Percentiles rank a stretch among this genome's conserved stretches.
Evolutionary conservation across 1,284 basidiomycete genomes (phyloP).

Genomic region (Polyporus tsugae): DNA sequence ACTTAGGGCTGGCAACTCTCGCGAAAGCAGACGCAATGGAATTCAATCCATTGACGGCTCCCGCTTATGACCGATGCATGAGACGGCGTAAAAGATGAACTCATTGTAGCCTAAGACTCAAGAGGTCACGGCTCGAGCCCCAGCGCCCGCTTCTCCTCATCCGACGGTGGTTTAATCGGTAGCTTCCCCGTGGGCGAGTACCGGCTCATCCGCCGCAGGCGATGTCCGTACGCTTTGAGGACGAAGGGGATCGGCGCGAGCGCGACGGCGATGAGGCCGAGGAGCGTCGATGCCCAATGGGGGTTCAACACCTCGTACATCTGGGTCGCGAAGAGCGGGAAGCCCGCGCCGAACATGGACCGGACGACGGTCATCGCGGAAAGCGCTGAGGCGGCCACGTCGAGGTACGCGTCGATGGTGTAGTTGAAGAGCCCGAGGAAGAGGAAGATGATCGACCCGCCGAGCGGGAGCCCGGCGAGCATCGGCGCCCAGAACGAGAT

Average conservation of each 20-base stretch:
- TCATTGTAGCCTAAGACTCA: neutral
- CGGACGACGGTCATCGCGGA: slow-evolving; percentile 47
- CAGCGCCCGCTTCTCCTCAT: slow-evolving; percentile 5
- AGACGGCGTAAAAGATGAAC: no score
- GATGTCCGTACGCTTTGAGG: slow-evolving; percentile 38
- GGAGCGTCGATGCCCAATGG: slow-evolving; percentile 46
- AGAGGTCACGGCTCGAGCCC: neutral
- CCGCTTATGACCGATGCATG: no score
- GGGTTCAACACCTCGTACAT: slow-evolving; percentile 47
- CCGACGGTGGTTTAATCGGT: slow-evolving; percentile 11
- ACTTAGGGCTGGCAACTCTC: no score
- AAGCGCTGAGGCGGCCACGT: slow-evolving; percentile 48
- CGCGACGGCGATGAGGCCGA: slow-evolving; percentile 41
- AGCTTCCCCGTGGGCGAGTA: slow-evolving; percentile 37
- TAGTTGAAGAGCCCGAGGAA: slow-evolving; percentile 48
- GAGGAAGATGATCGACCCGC: slow-evolving; percentile 41
- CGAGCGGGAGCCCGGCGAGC: slow-evolving; percentile 40
- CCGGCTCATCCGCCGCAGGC: slow-evolving; percentile 38
- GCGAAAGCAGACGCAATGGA: no score
- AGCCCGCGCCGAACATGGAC: slow-evolving; percentile 45
- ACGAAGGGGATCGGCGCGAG: slow-evolving; percentile 47
- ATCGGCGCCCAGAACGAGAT: slow-evolving; percentile 44
- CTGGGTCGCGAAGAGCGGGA: slow-evolving; percentile 48
- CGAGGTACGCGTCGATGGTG: slow-evolving; percentile 49
- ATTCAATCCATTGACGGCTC: no score